Base-by-base conservation (phyloP, 1,284 basidiomycete genomes). In the Cryptococcus sp. region DNA sequence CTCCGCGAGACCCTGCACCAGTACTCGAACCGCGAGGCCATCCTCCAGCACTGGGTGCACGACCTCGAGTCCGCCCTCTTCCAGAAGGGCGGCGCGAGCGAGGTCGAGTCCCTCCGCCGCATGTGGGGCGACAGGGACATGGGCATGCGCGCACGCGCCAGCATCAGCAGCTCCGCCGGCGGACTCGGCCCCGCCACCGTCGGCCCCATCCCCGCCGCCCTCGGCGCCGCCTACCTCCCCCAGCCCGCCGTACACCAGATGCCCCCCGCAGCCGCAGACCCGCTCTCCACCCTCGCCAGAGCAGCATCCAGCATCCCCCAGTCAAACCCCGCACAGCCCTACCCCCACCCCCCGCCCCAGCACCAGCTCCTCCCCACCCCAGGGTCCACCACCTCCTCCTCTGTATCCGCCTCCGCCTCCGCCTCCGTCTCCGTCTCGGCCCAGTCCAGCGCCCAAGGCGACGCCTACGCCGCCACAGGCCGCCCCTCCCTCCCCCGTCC, bases 21-120 rank as follows among this genome's bases (percentile, higher is more conserved):
- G 12, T 24, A 65, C 8, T 62, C 63, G 50, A 48, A 59, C 5
- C 62, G 59, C 18, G 70, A 70, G 55, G 52, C 44, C 2, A 55
- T 55, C 13, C 62, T 75, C 42, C 42, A 60, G 20, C 56, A 54
- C 16, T 75, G 69, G 66, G 52, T 70, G 4, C 64, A 67, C 18
- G 68, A 70, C 47, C 63, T 74, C 51, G 70, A 74, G 50, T 53
- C 35, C 15, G 64, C 62, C 5, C 57, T 74, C n/a, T 56, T 65
- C 38, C 57, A 60, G 11, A 57, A 67, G 42, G 65, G 66, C 47
- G 62, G 68, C n/a, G 59, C 62, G 13, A 53, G 54, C 5, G 66
- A 71, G 5, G 65, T 70, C 46, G 65, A 71, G 36, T 52, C 60
- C 2, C 50, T 71, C 6, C 61, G 69, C 28, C 57, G 66, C 15